Conservation (phyloP, 139 green algal species). For the Chlorella sorokiniana region DNA sequence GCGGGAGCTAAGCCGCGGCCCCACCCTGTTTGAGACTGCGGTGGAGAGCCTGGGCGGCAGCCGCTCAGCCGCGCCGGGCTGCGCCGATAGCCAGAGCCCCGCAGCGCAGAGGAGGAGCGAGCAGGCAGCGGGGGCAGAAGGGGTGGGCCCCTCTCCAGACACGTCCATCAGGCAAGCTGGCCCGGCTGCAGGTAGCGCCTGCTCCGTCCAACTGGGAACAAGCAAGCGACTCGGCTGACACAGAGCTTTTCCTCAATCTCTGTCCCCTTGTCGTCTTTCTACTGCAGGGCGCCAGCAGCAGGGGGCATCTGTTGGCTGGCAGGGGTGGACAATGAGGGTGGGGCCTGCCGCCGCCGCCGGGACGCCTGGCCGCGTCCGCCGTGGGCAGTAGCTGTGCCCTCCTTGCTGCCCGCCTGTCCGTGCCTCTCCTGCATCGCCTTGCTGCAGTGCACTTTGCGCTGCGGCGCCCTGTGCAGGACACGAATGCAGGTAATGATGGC, state of each 20-base stretch:
- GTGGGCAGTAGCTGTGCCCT: neutral
- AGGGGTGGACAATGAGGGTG: slow-evolving; percentile 22
- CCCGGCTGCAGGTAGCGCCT: too few relatives aligned
- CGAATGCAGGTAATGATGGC: neutral
- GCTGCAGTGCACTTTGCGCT: neutral
- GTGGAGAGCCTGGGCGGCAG: slow-evolving; percentile 8
- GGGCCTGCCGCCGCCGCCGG: neutral
- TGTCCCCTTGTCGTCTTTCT: neutral
- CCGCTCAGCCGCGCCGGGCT: neutral
- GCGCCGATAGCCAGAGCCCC: neutral
- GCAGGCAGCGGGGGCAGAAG: neutral
- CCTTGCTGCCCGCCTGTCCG: neutral
- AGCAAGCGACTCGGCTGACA: too few relatives aligned
- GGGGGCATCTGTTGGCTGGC: slow-evolving; percentile 28
- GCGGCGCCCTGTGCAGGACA: neutral
- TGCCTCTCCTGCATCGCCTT: neutral
- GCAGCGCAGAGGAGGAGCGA: neutral
- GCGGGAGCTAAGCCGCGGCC: too few relatives aligned
- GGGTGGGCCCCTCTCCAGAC: neutral
- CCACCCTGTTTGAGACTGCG: neutral
- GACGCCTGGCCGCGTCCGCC: too few relatives aligned
- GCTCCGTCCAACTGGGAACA: too few relatives aligned
- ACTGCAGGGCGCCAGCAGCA: neutral
- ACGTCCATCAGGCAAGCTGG: neutral
- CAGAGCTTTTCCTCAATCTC: neutral